phyloP scores from a whole-genome alignment of 2,329 filamentous ascomycete species.

The Beauveria caledonica region DNA sequence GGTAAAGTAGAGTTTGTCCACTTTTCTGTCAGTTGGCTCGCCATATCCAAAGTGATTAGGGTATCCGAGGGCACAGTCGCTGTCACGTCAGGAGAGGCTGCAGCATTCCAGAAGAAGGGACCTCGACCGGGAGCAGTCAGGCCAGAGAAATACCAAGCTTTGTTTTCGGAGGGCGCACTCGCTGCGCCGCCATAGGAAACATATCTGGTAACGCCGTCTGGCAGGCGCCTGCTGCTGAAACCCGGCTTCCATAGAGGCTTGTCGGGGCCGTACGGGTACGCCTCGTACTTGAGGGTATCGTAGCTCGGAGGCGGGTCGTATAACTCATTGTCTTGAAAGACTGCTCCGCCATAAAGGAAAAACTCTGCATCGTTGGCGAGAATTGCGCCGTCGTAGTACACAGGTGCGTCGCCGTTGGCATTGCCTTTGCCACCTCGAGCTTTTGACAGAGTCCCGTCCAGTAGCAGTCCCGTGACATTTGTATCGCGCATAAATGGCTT shows the following conservation, averaged over 20 bases:
- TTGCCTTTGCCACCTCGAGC: conserved; percentile 37
- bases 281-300: conserved; percentile 41
- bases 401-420: conserved; percentile 44
- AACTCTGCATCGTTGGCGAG: conserved; percentile 57
- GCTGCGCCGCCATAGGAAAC: conserved; percentile 56
- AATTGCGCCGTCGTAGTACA: conserved; percentile 55
- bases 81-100: conserved; percentile 25
- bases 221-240: conserved; percentile 34
- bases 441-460: conserved; percentile 36
- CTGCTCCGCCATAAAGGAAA: conserved; percentile 53
- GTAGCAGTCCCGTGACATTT: conserved; percentile 47
- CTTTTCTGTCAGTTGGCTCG: conserved; percentile 34
- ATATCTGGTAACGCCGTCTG: conserved; percentile 47
- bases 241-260: conserved; percentile 34
- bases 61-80: conserved; percentile 42
- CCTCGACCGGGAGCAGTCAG: conserved; percentile 43
- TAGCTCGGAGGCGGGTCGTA: conserved; percentile 33
- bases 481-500: conserved; percentile 40
- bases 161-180: conserved; percentile 60
- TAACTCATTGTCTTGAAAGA: conserved; percentile 28
- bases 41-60: conserved; percentile 55
- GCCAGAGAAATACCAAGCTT: conserved; percentile 64
- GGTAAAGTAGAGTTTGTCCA: conserved; percentile 54
- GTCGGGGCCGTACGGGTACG: conserved; percentile 41
- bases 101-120: conserved; percentile 33